Conservation (phyloP, 805 yeast genomes). For the Schwanniomyces polymorphus region DNA sequence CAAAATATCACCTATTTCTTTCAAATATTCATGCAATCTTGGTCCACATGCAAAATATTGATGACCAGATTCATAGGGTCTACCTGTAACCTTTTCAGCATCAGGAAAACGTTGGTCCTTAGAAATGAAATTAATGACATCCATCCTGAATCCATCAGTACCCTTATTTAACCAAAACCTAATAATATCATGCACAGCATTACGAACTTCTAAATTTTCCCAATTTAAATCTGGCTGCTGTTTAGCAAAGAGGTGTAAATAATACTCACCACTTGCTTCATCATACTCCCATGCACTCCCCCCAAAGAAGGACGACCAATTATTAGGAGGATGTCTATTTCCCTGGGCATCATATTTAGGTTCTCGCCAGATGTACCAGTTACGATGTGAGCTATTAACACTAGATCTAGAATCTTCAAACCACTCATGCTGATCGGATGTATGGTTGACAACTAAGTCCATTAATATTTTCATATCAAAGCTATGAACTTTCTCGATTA, state of each 20-base stretch:
- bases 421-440: slow-evolving; percentile 58
- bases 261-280: slow-evolving; percentile 11
- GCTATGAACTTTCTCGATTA: slow-evolving; percentile 47
- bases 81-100: not conserved
- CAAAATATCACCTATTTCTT: not conserved
- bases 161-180: slow-evolving; percentile 20
- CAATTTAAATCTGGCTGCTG: slow-evolving; percentile 21
- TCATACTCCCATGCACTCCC: slow-evolving; percentile 61
- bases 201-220: slow-evolving; percentile 19
- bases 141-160: slow-evolving; percentile 3
- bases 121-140: slow-evolving; percentile 13
- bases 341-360: slow-evolving; percentile 47
- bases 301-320: slow-evolving; percentile 53
- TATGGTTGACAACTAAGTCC: slow-evolving; percentile 61
- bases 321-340: slow-evolving; percentile 54
- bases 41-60: slow-evolving; percentile 3
- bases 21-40: slow-evolving; percentile 1
- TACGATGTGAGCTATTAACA: slow-evolving; percentile 54
- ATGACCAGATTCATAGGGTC: not conserved
- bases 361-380: slow-evolving; percentile 61
- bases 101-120: slow-evolving; percentile 1
- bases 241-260: slow-evolving; percentile 19
- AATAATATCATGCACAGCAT: slow-evolving; percentile 20
- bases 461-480: slow-evolving; percentile 52
- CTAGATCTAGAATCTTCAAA: slow-evolving; percentile 55